Percentiles rank a stretch among this genome's conserved stretches.
Conservation (phyloP, 441 rosid genomes). For the Adansonia grandidieri region DNA sequence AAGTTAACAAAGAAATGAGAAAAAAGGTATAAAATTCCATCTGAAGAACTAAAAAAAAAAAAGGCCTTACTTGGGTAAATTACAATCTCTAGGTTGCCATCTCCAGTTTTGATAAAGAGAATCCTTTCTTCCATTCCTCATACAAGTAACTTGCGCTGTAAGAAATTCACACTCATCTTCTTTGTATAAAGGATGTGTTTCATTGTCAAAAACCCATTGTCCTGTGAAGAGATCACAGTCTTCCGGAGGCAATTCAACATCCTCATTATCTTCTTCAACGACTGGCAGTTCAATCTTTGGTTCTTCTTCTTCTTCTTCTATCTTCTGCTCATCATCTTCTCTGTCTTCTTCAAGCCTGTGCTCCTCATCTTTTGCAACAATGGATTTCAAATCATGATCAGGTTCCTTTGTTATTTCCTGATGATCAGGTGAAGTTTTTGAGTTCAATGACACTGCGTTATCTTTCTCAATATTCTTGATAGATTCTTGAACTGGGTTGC, state of each 20-base stretch:
- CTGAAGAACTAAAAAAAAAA: neutral
- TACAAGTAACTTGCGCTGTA: too few species aligned
- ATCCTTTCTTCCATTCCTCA: too few species aligned
- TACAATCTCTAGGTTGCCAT: too few species aligned
- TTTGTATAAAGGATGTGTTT: too few species aligned
- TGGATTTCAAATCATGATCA: neutral
- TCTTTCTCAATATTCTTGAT: constrained; percentile 25
- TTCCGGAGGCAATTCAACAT: too few species aligned
- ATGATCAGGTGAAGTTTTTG: constrained; percentile 33
- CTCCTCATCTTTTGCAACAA: constrained; percentile 9
- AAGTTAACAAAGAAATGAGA: neutral
- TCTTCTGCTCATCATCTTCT: constrained; percentile 24
- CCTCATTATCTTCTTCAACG: constrained; percentile 56
- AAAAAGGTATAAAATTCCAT: neutral
- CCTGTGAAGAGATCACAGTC: too few species aligned
- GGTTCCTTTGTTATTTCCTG: neutral
- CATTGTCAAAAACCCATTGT: too few species aligned
- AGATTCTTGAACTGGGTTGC: constrained; percentile 44
- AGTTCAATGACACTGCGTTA: constrained; percentile 1
- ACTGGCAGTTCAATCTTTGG: constrained; percentile 38
- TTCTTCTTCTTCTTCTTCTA: constrained; percentile 40
- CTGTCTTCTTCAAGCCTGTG: neutral
- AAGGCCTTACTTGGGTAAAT: too few species aligned
- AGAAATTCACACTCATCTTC: too few species aligned
- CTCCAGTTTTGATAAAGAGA: too few species aligned